These are phyloP conservation scores for Nicotiana knightiana DNA, from an alignment of 257 asterid genomes.

Conservation along the genomic window DNA sequence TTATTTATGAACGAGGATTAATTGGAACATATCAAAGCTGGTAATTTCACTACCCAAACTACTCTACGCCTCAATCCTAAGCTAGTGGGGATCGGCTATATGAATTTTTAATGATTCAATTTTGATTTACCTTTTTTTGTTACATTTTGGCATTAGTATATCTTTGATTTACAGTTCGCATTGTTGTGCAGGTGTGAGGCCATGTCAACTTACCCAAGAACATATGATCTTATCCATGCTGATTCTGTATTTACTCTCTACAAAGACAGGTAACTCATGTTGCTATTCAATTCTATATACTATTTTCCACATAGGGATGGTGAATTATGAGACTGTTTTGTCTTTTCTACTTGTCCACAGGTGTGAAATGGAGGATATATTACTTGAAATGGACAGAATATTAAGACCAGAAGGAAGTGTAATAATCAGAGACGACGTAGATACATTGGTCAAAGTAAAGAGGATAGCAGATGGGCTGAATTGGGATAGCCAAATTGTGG, in stretches of 20 bases:
- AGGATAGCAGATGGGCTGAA: slow-evolving; percentile 59
- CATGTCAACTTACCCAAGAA: slow-evolving; percentile 93
- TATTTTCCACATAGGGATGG: background rate
- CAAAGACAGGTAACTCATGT: slow-evolving; percentile 35
- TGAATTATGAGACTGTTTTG: background rate
- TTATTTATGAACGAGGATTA: slow-evolving; percentile 70
- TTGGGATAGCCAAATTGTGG: slow-evolving; percentile 78
- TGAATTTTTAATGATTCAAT: background rate
- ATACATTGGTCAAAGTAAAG: slow-evolving; percentile 56
- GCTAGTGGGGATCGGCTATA: background rate
- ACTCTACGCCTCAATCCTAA: background rate
- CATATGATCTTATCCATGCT: slow-evolving; percentile 82
- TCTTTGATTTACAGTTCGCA: background rate
- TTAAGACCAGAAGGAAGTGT: slow-evolving; percentile 80
- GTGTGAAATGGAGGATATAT: slow-evolving; percentile 68
- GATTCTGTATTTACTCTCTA: slow-evolving; percentile 69
- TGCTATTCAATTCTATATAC: background rate
- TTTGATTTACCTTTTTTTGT: too few relatives aligned
- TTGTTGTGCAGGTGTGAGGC: slow-evolving; percentile 70
- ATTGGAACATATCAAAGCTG: slow-evolving; percentile 88
- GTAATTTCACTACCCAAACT: slow-evolving; percentile 16
- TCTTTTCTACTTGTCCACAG: slow-evolving; percentile 16
- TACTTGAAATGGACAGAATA: slow-evolving; percentile 79
- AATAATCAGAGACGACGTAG: slow-evolving; percentile 72
- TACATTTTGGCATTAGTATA: background rate